Conservation (phyloP, 2,329 filamentous ascomycete genomes). For the Zarea fungicola region DNA sequence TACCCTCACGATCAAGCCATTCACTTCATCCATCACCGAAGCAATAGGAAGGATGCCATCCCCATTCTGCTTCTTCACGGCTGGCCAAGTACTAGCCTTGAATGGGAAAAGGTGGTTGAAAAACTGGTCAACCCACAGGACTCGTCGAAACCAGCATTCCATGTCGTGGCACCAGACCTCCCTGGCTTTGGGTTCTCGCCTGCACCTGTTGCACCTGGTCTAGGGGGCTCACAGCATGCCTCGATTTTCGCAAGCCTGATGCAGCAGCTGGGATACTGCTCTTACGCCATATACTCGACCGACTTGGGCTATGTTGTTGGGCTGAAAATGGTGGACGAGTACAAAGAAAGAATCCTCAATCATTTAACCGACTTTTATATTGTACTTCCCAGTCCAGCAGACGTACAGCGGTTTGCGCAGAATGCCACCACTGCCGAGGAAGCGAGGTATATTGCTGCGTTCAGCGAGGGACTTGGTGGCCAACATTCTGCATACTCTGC, state of each 20-base stretch:
- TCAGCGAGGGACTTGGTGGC: not conserved
- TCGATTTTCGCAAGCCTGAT: not conserved
- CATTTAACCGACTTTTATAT: not conserved
- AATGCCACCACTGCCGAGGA: not conserved
- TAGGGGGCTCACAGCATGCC: not conserved
- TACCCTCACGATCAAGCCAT: not conserved
- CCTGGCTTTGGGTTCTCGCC: constrained; percentile 2
- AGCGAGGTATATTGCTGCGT: not conserved
- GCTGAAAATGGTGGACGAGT: not conserved
- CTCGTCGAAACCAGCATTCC: not conserved
- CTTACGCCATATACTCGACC: not conserved
- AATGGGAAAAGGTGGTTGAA: not conserved
- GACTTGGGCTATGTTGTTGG: not conserved
- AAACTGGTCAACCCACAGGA: not conserved
- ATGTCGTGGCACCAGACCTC: constrained; percentile 2
- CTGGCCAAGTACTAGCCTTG: not conserved
- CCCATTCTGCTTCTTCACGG: constrained; percentile 2
- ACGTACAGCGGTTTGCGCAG: not conserved
- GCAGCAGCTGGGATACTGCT: not conserved
- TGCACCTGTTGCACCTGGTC: not conserved
- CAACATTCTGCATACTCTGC: not conserved
- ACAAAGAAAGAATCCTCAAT: not conserved
- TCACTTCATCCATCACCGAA: constrained; percentile 1
- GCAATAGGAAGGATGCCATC: not conserved
- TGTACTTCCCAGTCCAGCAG: not conserved